Percentiles rank a stretch among this genome's conserved stretches.
These are phyloP conservation scores for Phaeosphaeria sp. DNA, from an alignment of 2,329 filamentous ascomycete species.

Conservation along the genomic window DNA sequence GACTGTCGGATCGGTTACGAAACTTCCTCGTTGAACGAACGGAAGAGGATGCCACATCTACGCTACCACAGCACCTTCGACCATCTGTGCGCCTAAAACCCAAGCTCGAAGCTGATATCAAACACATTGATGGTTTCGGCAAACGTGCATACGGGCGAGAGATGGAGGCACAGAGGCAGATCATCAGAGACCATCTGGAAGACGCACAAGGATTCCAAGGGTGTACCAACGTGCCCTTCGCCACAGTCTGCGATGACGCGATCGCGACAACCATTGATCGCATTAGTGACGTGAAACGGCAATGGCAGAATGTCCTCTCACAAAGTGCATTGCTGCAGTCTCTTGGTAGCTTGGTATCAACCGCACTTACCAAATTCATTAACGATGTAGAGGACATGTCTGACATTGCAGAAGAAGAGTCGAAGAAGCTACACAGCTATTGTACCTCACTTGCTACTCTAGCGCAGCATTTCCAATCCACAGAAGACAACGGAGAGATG, in stretches of 20 bases:
- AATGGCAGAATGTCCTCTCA: conserved; percentile 66
- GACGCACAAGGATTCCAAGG: conserved; percentile 67
- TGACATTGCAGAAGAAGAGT: conserved; percentile 69
- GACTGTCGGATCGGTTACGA: conserved; percentile 62
- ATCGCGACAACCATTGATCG: conserved; percentile 64
- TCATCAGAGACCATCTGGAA: conserved; percentile 67
- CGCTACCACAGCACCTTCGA: conserved; percentile 35
- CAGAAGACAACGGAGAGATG: conserved; percentile 48
- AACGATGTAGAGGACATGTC: conserved; percentile 67
- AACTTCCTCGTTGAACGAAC: conserved; percentile 55
- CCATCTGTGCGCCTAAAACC: conserved; percentile 52
- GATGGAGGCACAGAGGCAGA: conserved; percentile 69
- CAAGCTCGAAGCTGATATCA: conserved; percentile 61
- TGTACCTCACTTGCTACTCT: conserved; percentile 63
- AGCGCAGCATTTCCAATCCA: conserved; percentile 63
- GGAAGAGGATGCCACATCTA: conserved; percentile 38
- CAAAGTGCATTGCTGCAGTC: conserved; percentile 67
- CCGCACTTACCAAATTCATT: conserved; percentile 65
- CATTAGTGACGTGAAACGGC: conserved; percentile 61
- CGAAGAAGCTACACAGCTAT: conserved; percentile 63
- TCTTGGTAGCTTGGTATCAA: conserved; percentile 64
- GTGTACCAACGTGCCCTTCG: conserved; percentile 65
- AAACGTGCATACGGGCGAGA: conserved; percentile 67
- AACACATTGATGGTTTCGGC: conserved; percentile 64
- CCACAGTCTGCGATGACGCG: conserved; percentile 65